These are phyloP conservation scores for Jackrogersella multiformis DNA, from an alignment of 495 filamentous ascomycete genomes.

Conservation along the genomic window DNA sequence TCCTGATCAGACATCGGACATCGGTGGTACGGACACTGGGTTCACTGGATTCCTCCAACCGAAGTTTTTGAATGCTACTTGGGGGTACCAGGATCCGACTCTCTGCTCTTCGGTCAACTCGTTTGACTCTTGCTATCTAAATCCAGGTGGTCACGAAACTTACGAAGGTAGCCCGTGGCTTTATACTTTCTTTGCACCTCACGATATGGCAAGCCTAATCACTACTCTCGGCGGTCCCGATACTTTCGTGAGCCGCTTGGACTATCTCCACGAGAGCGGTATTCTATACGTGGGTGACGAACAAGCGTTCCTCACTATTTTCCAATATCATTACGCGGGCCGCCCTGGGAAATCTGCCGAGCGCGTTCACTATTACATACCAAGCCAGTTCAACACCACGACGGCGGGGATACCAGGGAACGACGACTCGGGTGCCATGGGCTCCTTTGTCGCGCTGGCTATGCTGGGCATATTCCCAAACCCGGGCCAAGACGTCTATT, in stretches of 20 bases:
- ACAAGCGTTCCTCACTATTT: conserved; percentile 70
- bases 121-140: conserved; percentile 67
- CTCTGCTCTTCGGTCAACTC: conserved; percentile 55
- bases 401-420: conserved; percentile 71
- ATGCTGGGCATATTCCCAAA: conserved; percentile 75
- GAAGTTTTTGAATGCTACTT: conserved; percentile 66
- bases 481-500: conserved; percentile 72
- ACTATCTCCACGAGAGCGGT: conserved; percentile 67
- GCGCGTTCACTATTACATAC: conserved; percentile 71
- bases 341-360: conserved; percentile 68
- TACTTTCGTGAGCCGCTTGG: conserved; percentile 64
- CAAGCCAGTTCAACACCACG: conserved; percentile 67
- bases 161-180: conserved; percentile 74
- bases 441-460: conserved; percentile 67
- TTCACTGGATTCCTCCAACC: conserved; percentile 75
- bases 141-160: conserved; percentile 66
- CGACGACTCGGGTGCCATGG: conserved; percentile 75
- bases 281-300: conserved; percentile 73
- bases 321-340: conserved; percentile 73
- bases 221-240: conserved; percentile 65
- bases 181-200: conserved; percentile 71
- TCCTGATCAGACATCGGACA: conserved; percentile 61
- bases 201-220: conserved; percentile 69
- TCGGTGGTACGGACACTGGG: conserved; percentile 64
- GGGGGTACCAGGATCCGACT: conserved; percentile 69